Conservation (phyloP, 257 asterid genomes). For the Penstemon davidsonii region DNA sequence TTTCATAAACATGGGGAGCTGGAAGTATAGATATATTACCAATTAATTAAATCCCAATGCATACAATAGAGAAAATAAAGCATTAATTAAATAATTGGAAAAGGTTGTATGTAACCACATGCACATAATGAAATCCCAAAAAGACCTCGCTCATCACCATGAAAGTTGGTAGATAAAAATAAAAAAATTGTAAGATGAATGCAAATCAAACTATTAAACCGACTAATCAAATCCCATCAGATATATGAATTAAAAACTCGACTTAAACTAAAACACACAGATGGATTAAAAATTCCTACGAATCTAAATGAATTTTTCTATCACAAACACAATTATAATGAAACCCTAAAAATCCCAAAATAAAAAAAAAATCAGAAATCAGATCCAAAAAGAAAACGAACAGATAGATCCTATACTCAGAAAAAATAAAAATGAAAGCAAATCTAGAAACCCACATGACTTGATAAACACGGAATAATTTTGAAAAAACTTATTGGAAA, state of each 20-base stretch:
- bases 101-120: not conserved
- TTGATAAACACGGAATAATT: not conserved
- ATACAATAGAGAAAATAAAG: too few relatives aligned
- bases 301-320: not conserved
- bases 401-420: not conserved
- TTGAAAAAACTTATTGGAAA: not conserved
- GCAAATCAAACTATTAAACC: not conserved
- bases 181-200: not conserved
- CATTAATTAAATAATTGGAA: too few relatives aligned
- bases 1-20: too few relatives aligned
- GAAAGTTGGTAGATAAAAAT: not conserved
- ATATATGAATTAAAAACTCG: not conserved
- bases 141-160: too few relatives aligned
- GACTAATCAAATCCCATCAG: not conserved
- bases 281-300: not conserved
- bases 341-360: not conserved
- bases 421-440: not conserved
- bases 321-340: not conserved
- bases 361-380: not conserved
- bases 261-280: constrained; percentile 18
- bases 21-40: too few relatives aligned
- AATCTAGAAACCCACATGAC: constrained; percentile 18
- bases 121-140: not conserved
- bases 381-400: not conserved
- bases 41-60: too few relatives aligned